Conservation (phyloP, 1,284 basidiomycete species). For the Irpex sp. region DNA sequence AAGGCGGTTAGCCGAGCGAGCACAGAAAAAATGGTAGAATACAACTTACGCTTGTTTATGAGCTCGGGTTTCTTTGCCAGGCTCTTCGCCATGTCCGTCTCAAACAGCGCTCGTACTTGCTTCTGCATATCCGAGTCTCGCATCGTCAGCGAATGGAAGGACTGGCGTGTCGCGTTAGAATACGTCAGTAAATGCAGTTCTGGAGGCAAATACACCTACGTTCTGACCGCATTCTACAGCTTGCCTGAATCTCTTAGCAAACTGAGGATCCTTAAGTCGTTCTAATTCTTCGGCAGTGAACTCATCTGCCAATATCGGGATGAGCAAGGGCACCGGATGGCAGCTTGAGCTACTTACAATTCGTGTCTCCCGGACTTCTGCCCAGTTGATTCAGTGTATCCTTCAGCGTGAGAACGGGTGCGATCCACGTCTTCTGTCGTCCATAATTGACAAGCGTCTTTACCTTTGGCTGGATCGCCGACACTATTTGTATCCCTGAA, state of each 20-base stretch:
- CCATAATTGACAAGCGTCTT: conserved; percentile 63
- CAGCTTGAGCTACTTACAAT: conserved; percentile 47
- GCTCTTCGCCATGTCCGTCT: conserved; percentile 55
- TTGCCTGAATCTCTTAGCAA: conserved; percentile 58
- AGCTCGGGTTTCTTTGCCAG: conserved; percentile 68
- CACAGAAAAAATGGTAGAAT: background rate
- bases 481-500: conserved; percentile 69
- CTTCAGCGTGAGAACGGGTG: conserved; percentile 52
- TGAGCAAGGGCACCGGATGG: background rate
- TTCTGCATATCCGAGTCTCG: conserved; percentile 50
- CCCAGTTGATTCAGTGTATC: conserved; percentile 46
- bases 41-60: conserved; percentile 54
- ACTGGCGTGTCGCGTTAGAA: conserved; percentile 36
- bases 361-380: conserved; percentile 40
- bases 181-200: background rate
- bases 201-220: conserved; percentile 39
- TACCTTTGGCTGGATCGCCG: conserved; percentile 64
- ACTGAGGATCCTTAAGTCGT: conserved; percentile 53
- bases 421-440: conserved; percentile 70
- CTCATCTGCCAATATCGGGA: conserved; percentile 37
- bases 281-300: conserved; percentile 64
- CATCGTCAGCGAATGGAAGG: conserved; percentile 51
- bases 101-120: conserved; percentile 47
- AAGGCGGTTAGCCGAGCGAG: background rate
- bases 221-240: conserved; percentile 62